Evolutionary conservation across 768 basidiomycete genomes (phyloP).

Genomic region (Leccinum subgranulosum): DNA sequence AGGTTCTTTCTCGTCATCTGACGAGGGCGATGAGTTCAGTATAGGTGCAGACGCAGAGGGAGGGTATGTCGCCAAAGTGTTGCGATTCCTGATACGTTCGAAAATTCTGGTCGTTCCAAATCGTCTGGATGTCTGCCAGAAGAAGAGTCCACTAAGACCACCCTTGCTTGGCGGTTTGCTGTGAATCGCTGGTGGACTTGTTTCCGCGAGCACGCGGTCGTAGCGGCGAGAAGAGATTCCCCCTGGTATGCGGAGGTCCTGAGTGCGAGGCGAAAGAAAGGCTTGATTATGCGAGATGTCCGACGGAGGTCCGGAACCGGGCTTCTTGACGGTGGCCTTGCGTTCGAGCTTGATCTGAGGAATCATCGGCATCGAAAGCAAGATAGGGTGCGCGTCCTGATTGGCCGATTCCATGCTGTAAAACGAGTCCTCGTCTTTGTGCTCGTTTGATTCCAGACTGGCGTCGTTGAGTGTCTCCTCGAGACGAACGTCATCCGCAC

Average conservation of each 20-base stretch:
- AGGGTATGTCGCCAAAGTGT: neutral
- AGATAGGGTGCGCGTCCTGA: conserved; percentile 17
- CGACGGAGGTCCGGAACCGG: neutral
- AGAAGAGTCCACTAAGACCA: neutral
- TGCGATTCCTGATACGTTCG: neutral
- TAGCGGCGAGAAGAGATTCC: conserved; percentile 19
- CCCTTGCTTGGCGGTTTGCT: neutral
- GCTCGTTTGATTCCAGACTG: neutral
- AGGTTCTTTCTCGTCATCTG: conserved; percentile 6
- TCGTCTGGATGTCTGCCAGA: neutral
- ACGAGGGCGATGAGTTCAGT: neutral
- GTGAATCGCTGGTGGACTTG: neutral
- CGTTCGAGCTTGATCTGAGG: conserved; percentile 27
- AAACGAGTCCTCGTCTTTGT: conserved; percentile 16
- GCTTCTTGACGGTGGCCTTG: conserved; percentile 22
- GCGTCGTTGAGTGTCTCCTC: neutral
- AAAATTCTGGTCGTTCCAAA: neutral
- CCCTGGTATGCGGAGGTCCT: conserved; percentile 7
- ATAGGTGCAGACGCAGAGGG: conserved; percentile 14
- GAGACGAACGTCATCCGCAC: neutral
- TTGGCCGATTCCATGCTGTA: conserved; percentile 28
- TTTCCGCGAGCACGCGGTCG: conserved; percentile 2
- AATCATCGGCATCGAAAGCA: conserved; percentile 29
- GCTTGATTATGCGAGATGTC: neutral
- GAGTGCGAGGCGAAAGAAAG: conserved; percentile 22